Percentiles rank a stretch among this genome's conserved stretches.
phyloP scores from a whole-genome alignment of 129 eudicot genomes.

The Smallanthus sonchifolius region DNA sequence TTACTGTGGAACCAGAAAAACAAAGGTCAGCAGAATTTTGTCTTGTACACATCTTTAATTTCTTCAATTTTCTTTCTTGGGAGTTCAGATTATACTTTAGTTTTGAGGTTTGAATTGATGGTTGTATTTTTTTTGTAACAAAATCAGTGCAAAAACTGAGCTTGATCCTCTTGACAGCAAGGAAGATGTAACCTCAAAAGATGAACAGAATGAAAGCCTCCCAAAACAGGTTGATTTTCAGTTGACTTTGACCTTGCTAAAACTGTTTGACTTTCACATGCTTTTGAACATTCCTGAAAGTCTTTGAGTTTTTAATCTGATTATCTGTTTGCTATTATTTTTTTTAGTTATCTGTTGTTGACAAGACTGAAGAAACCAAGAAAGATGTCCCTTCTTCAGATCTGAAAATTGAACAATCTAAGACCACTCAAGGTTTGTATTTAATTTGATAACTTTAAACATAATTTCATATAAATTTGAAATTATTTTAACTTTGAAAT shows the following conservation, averaged over 20 bases:
- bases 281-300: background rate
- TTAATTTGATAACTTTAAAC: background rate
- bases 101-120: background rate
- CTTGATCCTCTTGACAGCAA: conserved; percentile 13
- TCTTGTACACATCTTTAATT: background rate
- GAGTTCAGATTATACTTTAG: background rate
- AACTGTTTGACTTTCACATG: background rate
- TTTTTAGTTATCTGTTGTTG: conserved; percentile 33
- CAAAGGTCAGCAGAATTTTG: conserved; percentile 35
- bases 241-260: background rate
- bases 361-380: conserved; percentile 22
- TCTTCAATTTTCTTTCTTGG: background rate
- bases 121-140: background rate
- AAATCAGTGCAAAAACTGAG: conserved; percentile 26
- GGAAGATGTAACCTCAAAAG: conserved; percentile 28
- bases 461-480: background rate
- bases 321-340: background rate
- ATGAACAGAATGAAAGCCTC: conserved; percentile 9
- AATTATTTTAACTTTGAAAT: background rate
- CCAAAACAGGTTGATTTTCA: conserved; percentile 17
- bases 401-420: conserved; percentile 19
- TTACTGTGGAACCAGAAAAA: conserved; percentile 26
- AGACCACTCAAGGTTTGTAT: conserved; percentile 31
- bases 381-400: conserved; percentile 18
- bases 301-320: background rate